A percentile compares a stretch with the other conserved stretches of the same genome.
Evolutionary conservation across 768 basidiomycete genomes (phyloP).

Genomic region (Fomitopsis pulvina): DNA sequence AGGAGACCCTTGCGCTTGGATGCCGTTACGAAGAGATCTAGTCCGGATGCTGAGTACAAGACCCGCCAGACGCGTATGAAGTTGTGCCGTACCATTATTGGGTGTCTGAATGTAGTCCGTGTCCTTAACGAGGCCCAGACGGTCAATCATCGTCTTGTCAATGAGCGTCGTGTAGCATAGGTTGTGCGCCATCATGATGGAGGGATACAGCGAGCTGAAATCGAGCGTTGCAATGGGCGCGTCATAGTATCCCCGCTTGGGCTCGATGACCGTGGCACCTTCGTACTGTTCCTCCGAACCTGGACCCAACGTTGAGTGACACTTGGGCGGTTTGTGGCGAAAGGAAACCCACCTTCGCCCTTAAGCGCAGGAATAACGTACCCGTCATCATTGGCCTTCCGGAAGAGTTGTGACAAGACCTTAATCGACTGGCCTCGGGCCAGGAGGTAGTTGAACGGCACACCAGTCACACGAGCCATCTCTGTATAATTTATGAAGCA

Average conservation of each 20-base stretch:
- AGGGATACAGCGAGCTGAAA: slow-evolving; percentile 97
- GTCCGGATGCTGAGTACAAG: not conserved
- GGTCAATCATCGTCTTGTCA: slow-evolving; percentile 71
- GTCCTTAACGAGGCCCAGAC: slow-evolving; percentile 72
- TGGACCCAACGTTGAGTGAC: slow-evolving; percentile 21
- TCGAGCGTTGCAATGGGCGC: slow-evolving; percentile 96
- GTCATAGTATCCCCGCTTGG: slow-evolving; percentile 93
- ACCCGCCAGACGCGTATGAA: not conserved
- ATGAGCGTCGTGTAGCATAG: slow-evolving; percentile 96
- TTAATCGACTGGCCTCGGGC: slow-evolving; percentile 98
- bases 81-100: slow-evolving; percentile 66
- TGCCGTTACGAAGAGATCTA: slow-evolving; percentile 81
- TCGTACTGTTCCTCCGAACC: slow-evolving; percentile 96
- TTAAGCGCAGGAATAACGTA: slow-evolving; percentile 86
- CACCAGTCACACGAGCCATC: slow-evolving; percentile 99
- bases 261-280: slow-evolving; percentile 98
- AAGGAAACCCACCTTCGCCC: slow-evolving; percentile 57
- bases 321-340: not conserved
- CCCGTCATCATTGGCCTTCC: slow-evolving; percentile 86
- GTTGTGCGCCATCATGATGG: slow-evolving; percentile 99
- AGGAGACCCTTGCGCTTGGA: slow-evolving; percentile 79
- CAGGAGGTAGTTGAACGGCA: slow-evolving; percentile 94
- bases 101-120: slow-evolving; percentile 93
- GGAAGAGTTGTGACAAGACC: slow-evolving; percentile 91
- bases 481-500: slow-evolving; percentile 98